Evolutionary conservation across 2,329 filamentous ascomycete species (phyloP).

Genomic region (Ophiosphaerella narmari): DNA sequence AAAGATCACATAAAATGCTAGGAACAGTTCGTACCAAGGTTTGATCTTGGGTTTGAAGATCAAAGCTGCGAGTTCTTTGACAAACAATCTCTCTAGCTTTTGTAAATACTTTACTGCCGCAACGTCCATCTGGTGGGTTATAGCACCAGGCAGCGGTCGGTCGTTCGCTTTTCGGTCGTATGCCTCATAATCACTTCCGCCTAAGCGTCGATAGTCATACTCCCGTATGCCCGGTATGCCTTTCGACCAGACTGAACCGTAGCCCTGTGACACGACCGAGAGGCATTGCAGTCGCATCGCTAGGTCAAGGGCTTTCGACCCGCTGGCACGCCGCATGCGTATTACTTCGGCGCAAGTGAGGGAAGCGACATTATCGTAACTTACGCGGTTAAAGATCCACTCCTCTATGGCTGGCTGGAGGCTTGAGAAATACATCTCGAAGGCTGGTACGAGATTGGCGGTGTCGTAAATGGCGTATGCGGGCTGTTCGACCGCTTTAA

Average conservation of each 20-base stretch:
- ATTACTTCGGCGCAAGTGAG: constrained; percentile 40
- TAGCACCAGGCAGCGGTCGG: constrained; percentile 40
- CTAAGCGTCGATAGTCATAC: constrained; percentile 37
- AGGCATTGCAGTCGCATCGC: constrained; percentile 42
- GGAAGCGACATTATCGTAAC: constrained; percentile 33
- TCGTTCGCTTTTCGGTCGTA: constrained; percentile 41
- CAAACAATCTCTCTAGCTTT: constrained; percentile 34
- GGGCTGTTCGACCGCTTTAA: constrained; percentile 34
- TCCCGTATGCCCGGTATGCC: constrained; percentile 39
- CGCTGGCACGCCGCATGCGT: constrained; percentile 29
- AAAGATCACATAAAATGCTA: constrained; percentile 43
- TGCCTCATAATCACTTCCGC: constrained; percentile 40
- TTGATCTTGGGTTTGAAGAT: constrained; percentile 43
- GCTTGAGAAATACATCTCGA: constrained; percentile 35
- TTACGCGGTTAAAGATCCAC: constrained; percentile 38
- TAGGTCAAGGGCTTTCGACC: constrained; percentile 31
- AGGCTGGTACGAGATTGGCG: constrained; percentile 26
- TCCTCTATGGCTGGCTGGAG: constrained; percentile 35
- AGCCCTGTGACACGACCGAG: constrained; percentile 44
- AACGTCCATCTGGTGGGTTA: constrained; percentile 45
- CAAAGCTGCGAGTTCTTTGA: constrained; percentile 33
- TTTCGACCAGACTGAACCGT: constrained; percentile 39
- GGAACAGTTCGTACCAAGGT: constrained; percentile 44
- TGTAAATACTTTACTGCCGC: constrained; percentile 40
- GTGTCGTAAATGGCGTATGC: constrained; percentile 44